These are phyloP conservation scores for Stenogyne calaminthoides DNA, from an alignment of 305 asterid genomes.

Conservation along the genomic window DNA sequence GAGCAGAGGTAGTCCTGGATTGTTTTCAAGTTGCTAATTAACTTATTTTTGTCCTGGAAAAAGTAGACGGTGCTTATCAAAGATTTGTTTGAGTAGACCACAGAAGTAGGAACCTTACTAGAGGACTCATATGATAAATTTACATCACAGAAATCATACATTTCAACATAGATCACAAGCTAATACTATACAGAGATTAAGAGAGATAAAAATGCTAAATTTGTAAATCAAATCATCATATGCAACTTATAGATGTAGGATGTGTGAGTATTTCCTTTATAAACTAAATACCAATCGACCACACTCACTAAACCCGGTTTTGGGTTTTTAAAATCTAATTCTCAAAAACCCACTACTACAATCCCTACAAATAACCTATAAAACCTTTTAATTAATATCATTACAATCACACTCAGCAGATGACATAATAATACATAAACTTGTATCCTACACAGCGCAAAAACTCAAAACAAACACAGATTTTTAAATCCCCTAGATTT, in stretches of 20 bases:
- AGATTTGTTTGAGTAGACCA: constrained; percentile 21
- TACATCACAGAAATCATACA: not conserved
- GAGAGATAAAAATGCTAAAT: not conserved
- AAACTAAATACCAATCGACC: constrained; percentile 1
- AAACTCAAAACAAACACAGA: too few species aligned
- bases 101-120: constrained; percentile 10
- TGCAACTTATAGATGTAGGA: not conserved
- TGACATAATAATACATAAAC: too few species aligned
- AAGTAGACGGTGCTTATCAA: constrained; percentile 25
- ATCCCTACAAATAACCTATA: too few species aligned
- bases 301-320: not conserved
- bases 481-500: too few species aligned
- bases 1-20: constrained; percentile 96
- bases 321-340: too few species aligned
- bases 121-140: constrained; percentile 1
- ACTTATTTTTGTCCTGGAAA: constrained; percentile 86
- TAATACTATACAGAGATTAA: not conserved
- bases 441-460: too few species aligned
- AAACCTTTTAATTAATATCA: too few species aligned
- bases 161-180: constrained; percentile 11
- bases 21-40: constrained; percentile 78
- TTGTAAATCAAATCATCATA: not conserved
- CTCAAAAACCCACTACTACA: too few species aligned
- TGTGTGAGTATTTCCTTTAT: constrained; percentile 14
- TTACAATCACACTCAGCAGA: too few species aligned